Evolutionary conservation across 139 green algal genomes (phyloP), one percentile per base, ranked within the genome.

Genomic region (Chlorella sorokiniana): DNA sequence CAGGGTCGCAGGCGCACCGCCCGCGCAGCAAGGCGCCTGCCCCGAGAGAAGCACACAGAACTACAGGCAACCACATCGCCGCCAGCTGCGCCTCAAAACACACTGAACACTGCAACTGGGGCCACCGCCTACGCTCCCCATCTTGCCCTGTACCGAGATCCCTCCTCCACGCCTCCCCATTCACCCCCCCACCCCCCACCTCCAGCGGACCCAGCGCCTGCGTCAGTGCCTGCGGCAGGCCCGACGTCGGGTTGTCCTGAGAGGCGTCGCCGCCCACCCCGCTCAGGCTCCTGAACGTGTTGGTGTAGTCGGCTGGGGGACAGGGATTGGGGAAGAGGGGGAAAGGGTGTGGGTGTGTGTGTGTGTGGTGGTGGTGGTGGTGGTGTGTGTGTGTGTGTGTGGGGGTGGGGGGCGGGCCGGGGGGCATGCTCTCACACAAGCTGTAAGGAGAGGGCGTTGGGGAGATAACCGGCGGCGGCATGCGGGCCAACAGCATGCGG

Each of bases 231-330:
- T 59, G n/a, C 3, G 81, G 83, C 54, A 87, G 62, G n/a, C 29
- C 37, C 52, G 35, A 20, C 6, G 16, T 71, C 4, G 65, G 41
- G 37, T 52, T 74, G 44, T 65, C 20, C 11, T 42, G 44, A n/a
- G 81, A 72, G 0, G 81, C 29, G 1, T 44, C 45, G 7, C 48
- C 37, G 44, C 45, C 70, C 27, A 23, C 70, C 70, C 51, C 51
- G 44, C 84, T 68, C 27, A 96, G 83, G 5, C 87, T 85, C 23
- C 93, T 82, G 87, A 91, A 95, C 31, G 86, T 94, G 90, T 96
- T 96, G 67, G 92, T 96, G 83, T 92, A 96, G 83, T 96, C 93
- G 7, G 91, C 89, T 61, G 85, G 79, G 68, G 23, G 6, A 65
- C 44, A 63, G 5, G 25, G 35, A n/a, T 31, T 31, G 6, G 29